Base-by-base conservation (phyloP, 352 stramenopile genomes). In the Phytophthora vignae region DNA sequence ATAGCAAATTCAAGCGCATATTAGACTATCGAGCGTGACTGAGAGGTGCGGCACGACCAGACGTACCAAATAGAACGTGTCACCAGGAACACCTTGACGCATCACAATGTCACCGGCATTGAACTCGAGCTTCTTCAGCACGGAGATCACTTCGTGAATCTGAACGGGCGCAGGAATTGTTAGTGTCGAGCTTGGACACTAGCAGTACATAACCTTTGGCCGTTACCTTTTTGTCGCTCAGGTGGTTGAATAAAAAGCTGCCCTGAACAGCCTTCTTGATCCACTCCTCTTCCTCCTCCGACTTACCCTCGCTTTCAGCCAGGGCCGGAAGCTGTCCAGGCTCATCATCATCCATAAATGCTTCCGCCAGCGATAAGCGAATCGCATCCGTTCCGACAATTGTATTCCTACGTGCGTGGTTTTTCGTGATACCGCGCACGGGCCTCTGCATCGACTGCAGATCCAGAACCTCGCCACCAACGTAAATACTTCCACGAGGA, bases 231-330 rank as follows among this genome's bases (percentile, higher is more conserved):
- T 94, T 83, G 11, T 94, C 84, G 46, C 84, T 97, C 25, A 98
- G 75, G 53, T 98, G 91, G 56, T 96, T 93, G 66, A 98, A 98
- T 48, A 98, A 53, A 75, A 98, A 98, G 81, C 96, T 98, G 48
- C 82, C 87, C 31, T 97, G 75, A 22, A 98, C 92, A 27, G 91
- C 95, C 12, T 93, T 83, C 60, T 92, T 92, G 65, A 98, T 97
- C 79, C 81, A 88, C 48, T 88, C 79, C 48, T 94, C 77, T 52
- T 98, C 91, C 64, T 84, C 87, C 21, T 91, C 82, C 0, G 87
- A 91, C 63, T 97, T 98, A 1, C 77, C 67, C 19, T 78, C 62
- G 17, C 58, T 69, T 50, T 85, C 81, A 50, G 74, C 49, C 67
- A 77, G 55, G 55, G 57, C 60, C 12, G 60, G 67, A 42, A 78